phyloP scores from a whole-genome alignment of 495 filamentous ascomycete genomes.

The Cercophora newfieldiana region DNA sequence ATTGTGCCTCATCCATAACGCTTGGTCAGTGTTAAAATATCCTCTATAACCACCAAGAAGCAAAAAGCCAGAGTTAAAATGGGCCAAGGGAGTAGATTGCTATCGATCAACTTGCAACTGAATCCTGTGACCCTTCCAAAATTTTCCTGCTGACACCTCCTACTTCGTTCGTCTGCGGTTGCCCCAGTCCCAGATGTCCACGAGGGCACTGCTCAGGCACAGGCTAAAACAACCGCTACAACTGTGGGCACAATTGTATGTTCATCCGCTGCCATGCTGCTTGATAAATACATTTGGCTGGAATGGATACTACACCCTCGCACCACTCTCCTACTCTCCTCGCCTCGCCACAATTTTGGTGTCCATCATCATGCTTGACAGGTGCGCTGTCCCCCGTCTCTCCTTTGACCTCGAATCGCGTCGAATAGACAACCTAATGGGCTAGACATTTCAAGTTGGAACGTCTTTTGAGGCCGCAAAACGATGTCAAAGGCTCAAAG shows the following conservation, averaged over 20 bases:
- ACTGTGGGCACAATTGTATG: conserved; percentile 7
- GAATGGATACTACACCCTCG: conserved; percentile 14
- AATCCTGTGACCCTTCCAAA: neutral
- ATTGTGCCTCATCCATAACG: too few species aligned
- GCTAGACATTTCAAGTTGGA: neutral
- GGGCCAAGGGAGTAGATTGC: neutral
- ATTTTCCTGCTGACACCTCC: neutral
- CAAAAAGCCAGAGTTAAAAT: neutral
- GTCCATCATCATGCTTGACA: neutral
- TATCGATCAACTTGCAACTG: neutral
- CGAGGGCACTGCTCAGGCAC: neutral
- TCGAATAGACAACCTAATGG: conserved; percentile 1
- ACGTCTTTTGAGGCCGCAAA: conserved; percentile 14
- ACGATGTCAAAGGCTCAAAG: conserved; percentile 16
- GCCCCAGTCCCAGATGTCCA: neutral
- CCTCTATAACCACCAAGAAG: too few species aligned
- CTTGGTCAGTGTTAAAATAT: too few species aligned
- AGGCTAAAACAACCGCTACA: neutral
- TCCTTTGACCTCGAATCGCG: conserved; percentile 12
- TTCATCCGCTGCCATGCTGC: conserved; percentile 16
- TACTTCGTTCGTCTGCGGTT: neutral
- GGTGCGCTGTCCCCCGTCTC: neutral
- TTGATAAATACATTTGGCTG: conserved; percentile 18
- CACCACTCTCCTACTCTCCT: neutral
- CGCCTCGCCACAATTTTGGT: conserved; percentile 6